phyloP scores from a whole-genome alignment of 768 basidiomycete species.

The Rhodotorula sphaerocarpa region DNA sequence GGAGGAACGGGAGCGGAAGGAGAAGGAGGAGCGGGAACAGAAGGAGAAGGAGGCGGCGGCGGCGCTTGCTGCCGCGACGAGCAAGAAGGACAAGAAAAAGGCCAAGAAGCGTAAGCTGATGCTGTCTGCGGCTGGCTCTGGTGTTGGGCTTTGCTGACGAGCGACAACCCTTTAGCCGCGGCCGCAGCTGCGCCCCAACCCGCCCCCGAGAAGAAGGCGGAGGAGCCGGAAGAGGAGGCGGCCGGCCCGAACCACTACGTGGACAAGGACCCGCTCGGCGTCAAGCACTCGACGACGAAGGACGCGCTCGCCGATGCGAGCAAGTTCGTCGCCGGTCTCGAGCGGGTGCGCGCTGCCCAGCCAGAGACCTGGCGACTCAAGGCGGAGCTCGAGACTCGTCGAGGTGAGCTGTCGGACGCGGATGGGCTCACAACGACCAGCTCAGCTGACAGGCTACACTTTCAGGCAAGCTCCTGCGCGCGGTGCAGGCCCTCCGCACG shows the following conservation, averaged over 20 bases:
- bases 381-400: slow-evolving; percentile 71
- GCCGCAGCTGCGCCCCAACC: neutral
- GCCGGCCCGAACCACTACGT: slow-evolving; percentile 42
- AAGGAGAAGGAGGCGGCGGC: slow-evolving; percentile 43
- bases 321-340: slow-evolving; percentile 61
- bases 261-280: slow-evolving; percentile 73
- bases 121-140: neutral
- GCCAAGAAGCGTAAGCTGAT: slow-evolving; percentile 57
- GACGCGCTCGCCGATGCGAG: slow-evolving; percentile 60
- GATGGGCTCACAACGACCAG: too few relatives aligned
- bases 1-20: slow-evolving; percentile 61
- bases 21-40: slow-evolving; percentile 46
- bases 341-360: slow-evolving; percentile 50
- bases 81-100: slow-evolving; percentile 50
- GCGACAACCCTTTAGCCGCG: too few relatives aligned
- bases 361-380: slow-evolving; percentile 64
- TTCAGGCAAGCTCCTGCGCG: slow-evolving; percentile 74
- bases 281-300: slow-evolving; percentile 53
- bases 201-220: slow-evolving; percentile 14
- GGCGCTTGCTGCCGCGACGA: neutral
- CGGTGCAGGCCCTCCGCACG: slow-evolving; percentile 57
- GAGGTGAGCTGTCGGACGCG: neutral
- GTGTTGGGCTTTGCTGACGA: too few relatives aligned
- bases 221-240: slow-evolving; percentile 44
- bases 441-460: neutral